Conservation (phyloP, 2,329 filamentous ascomycete species). For the Nectriaceae sp. region DNA sequence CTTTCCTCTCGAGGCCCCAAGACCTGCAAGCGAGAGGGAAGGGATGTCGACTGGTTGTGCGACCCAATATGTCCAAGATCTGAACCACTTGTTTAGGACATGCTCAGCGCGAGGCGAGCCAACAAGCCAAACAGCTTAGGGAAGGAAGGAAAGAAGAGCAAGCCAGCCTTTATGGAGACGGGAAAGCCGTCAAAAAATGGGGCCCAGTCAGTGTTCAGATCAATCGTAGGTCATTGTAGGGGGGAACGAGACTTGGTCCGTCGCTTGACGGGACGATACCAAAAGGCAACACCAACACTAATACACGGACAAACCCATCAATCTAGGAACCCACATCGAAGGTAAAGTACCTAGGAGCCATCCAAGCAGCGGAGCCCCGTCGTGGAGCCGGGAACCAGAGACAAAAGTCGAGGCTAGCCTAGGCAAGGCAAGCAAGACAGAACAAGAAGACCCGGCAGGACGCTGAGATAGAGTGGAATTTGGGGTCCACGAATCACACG, state of each 20-base stretch:
- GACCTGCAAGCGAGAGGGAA: conserved; percentile 29
- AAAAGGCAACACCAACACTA: conserved; percentile 11
- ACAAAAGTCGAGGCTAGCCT: conserved; percentile 13
- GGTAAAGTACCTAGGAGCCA: no score
- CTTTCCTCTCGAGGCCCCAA: conserved; percentile 6
- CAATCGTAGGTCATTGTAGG: no score
- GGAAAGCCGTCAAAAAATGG: conserved; percentile 18
- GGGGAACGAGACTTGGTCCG: not conserved
- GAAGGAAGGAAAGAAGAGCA: conserved; percentile 18
- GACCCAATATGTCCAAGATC: conserved; percentile 38
- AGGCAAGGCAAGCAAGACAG: conserved; percentile 16
- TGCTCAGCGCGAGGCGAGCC: conserved; percentile 34
- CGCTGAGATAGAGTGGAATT: conserved; percentile 11
- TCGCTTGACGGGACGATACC: conserved; percentile 19
- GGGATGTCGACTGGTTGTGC: conserved; percentile 34
- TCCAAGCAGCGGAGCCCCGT: no score
- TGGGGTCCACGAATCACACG: conserved; percentile 21
- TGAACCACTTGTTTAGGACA: conserved; percentile 40
- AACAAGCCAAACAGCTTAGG: conserved; percentile 25
- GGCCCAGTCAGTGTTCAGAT: not conserved
- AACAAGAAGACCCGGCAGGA: conserved; percentile 16
- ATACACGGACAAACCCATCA: not conserved
- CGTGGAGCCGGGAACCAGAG: no score
- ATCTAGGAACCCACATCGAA: not conserved
- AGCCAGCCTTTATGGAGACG: conserved; percentile 26